These are phyloP conservation scores for Candida tibetensis DNA, from an alignment of 805 yeast species.

Conservation along the genomic window DNA sequence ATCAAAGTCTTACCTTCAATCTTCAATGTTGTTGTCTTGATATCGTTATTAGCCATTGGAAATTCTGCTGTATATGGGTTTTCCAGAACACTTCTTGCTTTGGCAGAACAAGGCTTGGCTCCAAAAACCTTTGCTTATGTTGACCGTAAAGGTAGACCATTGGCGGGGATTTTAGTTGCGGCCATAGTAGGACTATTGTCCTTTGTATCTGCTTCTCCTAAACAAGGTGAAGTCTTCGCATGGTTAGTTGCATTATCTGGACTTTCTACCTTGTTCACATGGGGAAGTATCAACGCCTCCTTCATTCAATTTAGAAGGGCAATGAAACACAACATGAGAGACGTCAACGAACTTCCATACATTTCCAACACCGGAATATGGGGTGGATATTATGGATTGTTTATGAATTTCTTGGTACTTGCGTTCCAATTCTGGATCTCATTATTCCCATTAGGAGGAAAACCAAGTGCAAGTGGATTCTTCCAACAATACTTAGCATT, in stretches of 20 bases:
- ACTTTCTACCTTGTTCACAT: conserved; percentile 26
- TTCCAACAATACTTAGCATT: conserved; percentile 16
- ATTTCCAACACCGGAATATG: conserved; percentile 45
- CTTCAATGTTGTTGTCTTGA: conserved; percentile 40
- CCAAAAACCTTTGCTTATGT: conserved; percentile 34
- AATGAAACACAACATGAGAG: conserved; percentile 29
- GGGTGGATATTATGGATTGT: conserved; percentile 27
- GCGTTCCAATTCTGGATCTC: conserved; percentile 36
- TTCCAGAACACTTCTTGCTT: conserved; percentile 39
- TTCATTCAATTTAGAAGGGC: conserved; percentile 26
- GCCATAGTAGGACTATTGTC: conserved; percentile 38
- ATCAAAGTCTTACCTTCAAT: conserved; percentile 42
- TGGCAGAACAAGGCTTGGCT: conserved; percentile 41
- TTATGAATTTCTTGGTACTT: conserved; percentile 26
- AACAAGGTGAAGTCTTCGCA: conserved; percentile 32
- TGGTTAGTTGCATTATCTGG: conserved; percentile 30
- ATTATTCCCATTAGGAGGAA: conserved; percentile 27
- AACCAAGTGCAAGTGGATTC: conserved; percentile 11
- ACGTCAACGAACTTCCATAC: conserved; percentile 51
- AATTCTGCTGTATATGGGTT: conserved; percentile 45
- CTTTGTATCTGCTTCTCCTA: conserved; percentile 40
- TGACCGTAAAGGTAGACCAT: conserved; percentile 40
- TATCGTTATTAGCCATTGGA: conserved; percentile 42
- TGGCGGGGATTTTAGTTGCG: conserved; percentile 32
- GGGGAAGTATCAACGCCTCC: conserved; percentile 26